Percentiles rank a stretch among this genome's conserved stretches.
These are phyloP conservation scores for Parasitella parasitica DNA, from an alignment of 371 early-diverging fungal genomes.

Conservation along the genomic window DNA sequence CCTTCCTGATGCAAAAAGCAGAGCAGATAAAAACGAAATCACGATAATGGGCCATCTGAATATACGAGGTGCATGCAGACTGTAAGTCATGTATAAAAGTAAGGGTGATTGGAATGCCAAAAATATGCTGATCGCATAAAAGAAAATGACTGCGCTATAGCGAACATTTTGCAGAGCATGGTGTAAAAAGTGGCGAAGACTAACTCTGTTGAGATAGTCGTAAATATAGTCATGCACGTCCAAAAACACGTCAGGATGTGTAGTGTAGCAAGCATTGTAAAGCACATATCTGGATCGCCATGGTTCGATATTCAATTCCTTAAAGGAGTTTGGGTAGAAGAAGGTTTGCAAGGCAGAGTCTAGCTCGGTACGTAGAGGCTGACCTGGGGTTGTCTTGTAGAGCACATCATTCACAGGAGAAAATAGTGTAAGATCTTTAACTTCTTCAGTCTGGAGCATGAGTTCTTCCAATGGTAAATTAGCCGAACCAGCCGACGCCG, in stretches of 20 bases:
- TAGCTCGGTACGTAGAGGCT: slow-evolving; percentile 19
- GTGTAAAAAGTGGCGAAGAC: not conserved
- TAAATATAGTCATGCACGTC: not conserved
- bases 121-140: not conserved
- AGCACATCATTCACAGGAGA: not conserved
- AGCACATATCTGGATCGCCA: not conserved
- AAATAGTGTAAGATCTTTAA: not conserved
- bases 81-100: not conserved
- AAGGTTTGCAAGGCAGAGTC: slow-evolving; percentile 22
- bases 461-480: slow-evolving; percentile 2
- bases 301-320: not conserved
- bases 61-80: not conserved
- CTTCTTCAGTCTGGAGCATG: not conserved
- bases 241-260: not conserved
- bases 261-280: not conserved
- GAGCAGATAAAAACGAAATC: not conserved
- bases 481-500: slow-evolving; percentile 1
- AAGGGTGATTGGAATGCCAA: not conserved
- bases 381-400: slow-evolving; percentile 2
- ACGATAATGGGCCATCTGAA: not conserved
- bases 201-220: not conserved
- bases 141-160: not conserved
- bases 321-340: slow-evolving; percentile 17
- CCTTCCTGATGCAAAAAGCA: not conserved
- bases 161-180: not conserved